A percentile compares a stretch with the other conserved stretches of the same genome.
Conservation (phyloP, 345 rosid species). For the Microcos paniculata region DNA sequence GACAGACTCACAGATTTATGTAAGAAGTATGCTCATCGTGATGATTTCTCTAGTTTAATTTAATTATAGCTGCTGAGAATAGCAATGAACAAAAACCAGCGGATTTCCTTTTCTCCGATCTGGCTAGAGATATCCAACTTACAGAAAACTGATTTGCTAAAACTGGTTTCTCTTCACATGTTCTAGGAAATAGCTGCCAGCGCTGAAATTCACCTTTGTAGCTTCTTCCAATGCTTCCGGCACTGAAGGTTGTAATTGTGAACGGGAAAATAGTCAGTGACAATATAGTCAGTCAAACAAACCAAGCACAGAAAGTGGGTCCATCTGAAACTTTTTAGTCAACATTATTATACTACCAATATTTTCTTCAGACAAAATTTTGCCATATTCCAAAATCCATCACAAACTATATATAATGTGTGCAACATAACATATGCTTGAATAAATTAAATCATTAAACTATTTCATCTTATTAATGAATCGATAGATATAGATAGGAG, state of each 20-base stretch:
- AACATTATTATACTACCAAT: background rate
- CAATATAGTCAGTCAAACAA: background rate
- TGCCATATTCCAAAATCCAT: background rate
- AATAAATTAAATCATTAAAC: background rate
- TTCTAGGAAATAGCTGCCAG: conserved; percentile 78
- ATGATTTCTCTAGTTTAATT: conserved; percentile 10
- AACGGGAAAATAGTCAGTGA: background rate
- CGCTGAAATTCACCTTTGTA: conserved; percentile 87
- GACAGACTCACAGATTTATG: background rate
- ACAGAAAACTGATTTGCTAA: conserved; percentile 94
- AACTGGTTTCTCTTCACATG: conserved; percentile 72
- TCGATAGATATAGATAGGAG: background rate
- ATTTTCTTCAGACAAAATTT: background rate
- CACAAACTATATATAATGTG: background rate
- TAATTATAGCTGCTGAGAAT: background rate
- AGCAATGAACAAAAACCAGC: background rate
- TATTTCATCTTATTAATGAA: background rate
- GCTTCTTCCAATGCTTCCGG: conserved; percentile 93
- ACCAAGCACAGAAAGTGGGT: background rate
- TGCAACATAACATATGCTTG: background rate
- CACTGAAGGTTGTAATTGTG: conserved; percentile 30
- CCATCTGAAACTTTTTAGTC: background rate
- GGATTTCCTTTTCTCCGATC: background rate
- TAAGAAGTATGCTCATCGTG: background rate
- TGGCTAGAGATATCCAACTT: conserved; percentile 38